These are phyloP conservation scores for Salix suchowensis DNA, from an alignment of 345 rosid genomes.

Conservation along the genomic window DNA sequence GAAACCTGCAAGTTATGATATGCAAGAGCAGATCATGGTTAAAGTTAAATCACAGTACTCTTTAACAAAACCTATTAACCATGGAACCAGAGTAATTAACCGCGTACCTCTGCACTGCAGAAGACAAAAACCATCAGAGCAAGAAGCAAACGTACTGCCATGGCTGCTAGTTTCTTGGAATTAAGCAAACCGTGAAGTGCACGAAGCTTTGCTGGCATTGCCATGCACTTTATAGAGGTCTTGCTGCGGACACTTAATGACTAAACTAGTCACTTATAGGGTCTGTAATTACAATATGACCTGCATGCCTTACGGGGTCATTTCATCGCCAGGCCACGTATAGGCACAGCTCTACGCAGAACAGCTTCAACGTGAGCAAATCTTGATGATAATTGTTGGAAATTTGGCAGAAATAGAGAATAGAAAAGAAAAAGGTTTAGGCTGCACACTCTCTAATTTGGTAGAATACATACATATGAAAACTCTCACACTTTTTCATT, in stretches of 20 bases:
- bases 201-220: not conserved
- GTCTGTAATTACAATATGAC: not conserved
- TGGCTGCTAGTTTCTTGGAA: not conserved
- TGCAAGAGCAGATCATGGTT: not conserved
- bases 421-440: too few species aligned
- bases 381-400: too few species aligned
- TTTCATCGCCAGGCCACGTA: not conserved
- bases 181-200: not conserved
- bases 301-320: not conserved
- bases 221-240: constrained; percentile 16
- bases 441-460: too few species aligned
- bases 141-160: constrained; percentile 18
- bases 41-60: too few species aligned
- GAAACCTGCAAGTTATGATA: constrained; percentile 21
- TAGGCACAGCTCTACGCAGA: too few species aligned
- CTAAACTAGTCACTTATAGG: constrained; percentile 2
- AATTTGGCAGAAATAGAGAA: too few species aligned
- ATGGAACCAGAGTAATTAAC: not conserved
- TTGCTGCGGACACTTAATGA: not conserved
- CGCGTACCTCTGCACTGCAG: constrained; percentile 20
- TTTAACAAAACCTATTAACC: not conserved
- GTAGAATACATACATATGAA: too few species aligned
- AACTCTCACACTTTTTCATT: too few species aligned
- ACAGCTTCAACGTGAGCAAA: too few species aligned
- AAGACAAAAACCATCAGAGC: constrained; percentile 11